Evolutionary conservation across 257 asterid genomes (phyloP).

Genomic region (Marsdenia floribunda): DNA sequence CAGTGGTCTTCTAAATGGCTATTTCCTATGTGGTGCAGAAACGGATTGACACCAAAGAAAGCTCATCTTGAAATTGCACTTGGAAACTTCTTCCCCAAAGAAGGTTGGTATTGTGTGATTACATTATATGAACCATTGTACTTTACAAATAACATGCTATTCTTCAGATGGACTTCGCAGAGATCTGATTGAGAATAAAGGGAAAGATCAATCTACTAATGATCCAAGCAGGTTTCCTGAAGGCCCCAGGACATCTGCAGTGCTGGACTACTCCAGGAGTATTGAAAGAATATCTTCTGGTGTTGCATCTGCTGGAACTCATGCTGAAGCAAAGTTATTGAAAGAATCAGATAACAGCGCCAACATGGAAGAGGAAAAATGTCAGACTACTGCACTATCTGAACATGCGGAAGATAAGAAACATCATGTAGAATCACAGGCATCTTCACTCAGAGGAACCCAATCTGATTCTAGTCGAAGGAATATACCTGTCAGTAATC

Average conservation of each 20-base stretch:
- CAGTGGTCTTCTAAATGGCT: slow-evolving; percentile 3
- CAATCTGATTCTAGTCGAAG: slow-evolving; percentile 39
- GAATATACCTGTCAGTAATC: slow-evolving; percentile 33
- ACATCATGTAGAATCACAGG: slow-evolving; percentile 43
- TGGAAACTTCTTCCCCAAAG: slow-evolving; percentile 67
- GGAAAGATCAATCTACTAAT: slow-evolving; percentile 60
- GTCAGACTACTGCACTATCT: slow-evolving; percentile 31
- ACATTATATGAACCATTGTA: slow-evolving; percentile 12
- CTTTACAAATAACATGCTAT: slow-evolving; percentile 20
- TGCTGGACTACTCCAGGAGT: slow-evolving; percentile 43
- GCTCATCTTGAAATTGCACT: slow-evolving; percentile 98
- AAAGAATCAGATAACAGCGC: slow-evolving; percentile 52
- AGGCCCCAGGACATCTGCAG: slow-evolving; percentile 45
- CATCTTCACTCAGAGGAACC: slow-evolving; percentile 44
- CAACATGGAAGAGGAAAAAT: slow-evolving; percentile 53
- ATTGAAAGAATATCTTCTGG: slow-evolving; percentile 29
- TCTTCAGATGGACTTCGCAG: slow-evolving; percentile 66
- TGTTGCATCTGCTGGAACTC: slow-evolving; percentile 18
- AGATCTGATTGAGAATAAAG: slow-evolving; percentile 70
- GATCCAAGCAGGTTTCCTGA: slow-evolving; percentile 51
- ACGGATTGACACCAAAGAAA: slow-evolving; percentile 86
- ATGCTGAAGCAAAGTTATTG: slow-evolving; percentile 30
- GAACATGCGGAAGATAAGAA: slow-evolving; percentile 62
- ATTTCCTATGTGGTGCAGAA: slow-evolving; percentile 48
- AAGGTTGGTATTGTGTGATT: slow-evolving; percentile 50